These are phyloP conservation scores for Candolleomyces aberdarensis DNA, from an alignment of 768 basidiomycete species.

Conservation along the genomic window DNA sequence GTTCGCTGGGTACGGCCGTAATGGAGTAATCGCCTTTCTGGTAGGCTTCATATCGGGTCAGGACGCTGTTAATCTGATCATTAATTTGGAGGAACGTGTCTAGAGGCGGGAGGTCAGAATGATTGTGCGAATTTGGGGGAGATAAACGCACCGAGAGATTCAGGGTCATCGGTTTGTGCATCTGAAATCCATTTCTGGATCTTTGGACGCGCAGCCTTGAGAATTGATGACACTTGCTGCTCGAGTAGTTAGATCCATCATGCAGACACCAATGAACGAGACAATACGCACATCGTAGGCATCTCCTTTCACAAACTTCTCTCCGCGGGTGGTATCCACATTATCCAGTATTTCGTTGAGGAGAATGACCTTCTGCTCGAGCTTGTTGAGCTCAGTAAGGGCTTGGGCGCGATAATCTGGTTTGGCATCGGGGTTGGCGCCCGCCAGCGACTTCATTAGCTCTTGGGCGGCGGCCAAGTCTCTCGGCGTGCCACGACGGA, in stretches of 20 bases:
- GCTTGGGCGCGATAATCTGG: conserved; percentile 93
- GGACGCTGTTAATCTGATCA: conserved; percentile 93
- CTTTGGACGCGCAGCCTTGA: conserved; percentile 82
- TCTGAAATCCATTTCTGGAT: conserved; percentile 98
- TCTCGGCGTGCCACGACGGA: conserved; percentile 91
- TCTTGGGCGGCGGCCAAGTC: conserved; percentile 96
- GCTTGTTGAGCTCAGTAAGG: conserved; percentile 84
- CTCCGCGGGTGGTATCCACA: conserved; percentile 65
- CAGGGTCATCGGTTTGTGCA: conserved; percentile 84
- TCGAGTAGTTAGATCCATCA: conserved; percentile 7
- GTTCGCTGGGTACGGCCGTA: conserved; percentile 61
- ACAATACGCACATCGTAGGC: conserved; percentile 75
- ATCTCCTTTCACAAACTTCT: conserved; percentile 84
- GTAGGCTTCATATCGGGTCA: conserved; percentile 89
- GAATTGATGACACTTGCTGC: conserved; percentile 87
- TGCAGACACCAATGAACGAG: background rate
- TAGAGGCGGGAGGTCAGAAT: conserved; percentile 36
- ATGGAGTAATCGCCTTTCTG: conserved; percentile 83
- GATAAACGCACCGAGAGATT: conserved; percentile 30
- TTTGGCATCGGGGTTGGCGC: conserved; percentile 92
- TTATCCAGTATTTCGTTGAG: conserved; percentile 98
- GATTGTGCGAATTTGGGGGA: too few relatives aligned
- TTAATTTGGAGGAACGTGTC: conserved; percentile 95
- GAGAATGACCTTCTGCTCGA: conserved; percentile 94
- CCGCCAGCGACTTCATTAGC: conserved; percentile 92